Evolutionary conservation across 768 basidiomycete species (phyloP).

Genomic region (Tricholoma saponaceum): DNA sequence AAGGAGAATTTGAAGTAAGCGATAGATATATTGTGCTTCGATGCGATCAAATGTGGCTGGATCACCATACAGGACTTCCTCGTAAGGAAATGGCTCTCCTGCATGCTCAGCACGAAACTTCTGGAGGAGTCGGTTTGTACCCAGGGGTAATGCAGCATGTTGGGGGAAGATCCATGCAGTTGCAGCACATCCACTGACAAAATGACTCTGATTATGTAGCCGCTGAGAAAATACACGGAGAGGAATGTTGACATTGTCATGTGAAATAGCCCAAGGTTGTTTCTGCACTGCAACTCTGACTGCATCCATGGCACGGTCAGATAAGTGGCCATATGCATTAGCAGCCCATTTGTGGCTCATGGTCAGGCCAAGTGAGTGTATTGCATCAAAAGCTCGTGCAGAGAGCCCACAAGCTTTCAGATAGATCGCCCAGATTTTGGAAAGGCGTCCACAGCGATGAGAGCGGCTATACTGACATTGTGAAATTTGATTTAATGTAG

Average conservation of each 20-base stretch:
- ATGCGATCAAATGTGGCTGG: background rate
- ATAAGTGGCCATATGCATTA: background rate
- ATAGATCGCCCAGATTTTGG: conserved; percentile 16
- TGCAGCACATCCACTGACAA: conserved; percentile 17
- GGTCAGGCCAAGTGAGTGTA: conserved; percentile 12
- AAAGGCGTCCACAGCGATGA: conserved; percentile 2
- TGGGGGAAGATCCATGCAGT: conserved; percentile 16
- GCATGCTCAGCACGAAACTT: background rate
- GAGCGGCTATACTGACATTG: conserved; percentile 12
- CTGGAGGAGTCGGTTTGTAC: conserved; percentile 8
- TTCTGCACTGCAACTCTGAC: conserved; percentile 6
- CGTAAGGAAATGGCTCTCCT: background rate
- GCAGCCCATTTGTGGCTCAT: conserved; percentile 10
- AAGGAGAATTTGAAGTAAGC: background rate
- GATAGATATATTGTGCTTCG: background rate
- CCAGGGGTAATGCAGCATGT: conserved; percentile 1
- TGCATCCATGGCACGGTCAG: conserved; percentile 2
- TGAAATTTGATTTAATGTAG: too few species aligned
- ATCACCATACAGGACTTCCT: background rate
- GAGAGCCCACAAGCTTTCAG: conserved; percentile 16
- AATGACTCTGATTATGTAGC: conserved; percentile 19
- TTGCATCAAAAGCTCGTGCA: conserved; percentile 12
- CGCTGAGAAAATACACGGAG: conserved; percentile 20
- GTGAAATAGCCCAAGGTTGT: conserved; percentile 12
- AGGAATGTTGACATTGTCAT: conserved; percentile 20